Conservation (phyloP, 2,329 filamentous ascomycete species). For the Stromatinia cepivora region DNA sequence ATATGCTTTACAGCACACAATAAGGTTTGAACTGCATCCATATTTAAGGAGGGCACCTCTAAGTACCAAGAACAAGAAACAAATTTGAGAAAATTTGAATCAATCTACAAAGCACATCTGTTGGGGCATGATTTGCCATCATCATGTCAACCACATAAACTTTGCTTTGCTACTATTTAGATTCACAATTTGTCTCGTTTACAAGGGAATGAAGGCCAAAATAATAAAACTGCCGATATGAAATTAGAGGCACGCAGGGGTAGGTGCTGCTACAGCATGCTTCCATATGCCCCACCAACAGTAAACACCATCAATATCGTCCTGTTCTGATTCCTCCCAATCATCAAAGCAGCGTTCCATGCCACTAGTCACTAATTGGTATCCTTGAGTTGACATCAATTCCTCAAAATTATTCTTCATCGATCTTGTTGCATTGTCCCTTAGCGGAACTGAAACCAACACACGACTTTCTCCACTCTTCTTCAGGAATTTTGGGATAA, state of each 20-base stretch:
- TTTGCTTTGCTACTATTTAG: constrained; percentile 4
- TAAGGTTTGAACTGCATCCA: neutral
- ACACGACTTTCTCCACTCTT: constrained; percentile 57
- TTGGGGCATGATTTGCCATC: neutral
- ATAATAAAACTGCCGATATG: neutral
- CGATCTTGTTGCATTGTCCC: constrained; percentile 62
- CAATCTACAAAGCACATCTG: constrained; percentile 2
- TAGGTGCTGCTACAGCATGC: neutral
- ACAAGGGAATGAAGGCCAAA: neutral
- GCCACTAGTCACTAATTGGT: constrained; percentile 6
- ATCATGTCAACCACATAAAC: constrained; percentile 6
- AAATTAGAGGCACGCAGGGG: neutral
- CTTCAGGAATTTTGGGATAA: constrained; percentile 68
- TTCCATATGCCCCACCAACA: constrained; percentile 28
- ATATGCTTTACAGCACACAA: neutral
- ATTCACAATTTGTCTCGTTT: neutral
- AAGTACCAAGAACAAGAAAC: neutral
- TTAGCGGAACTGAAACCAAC: constrained; percentile 77
- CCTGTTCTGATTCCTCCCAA: constrained; percentile 18
- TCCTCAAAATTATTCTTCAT: constrained; percentile 15
- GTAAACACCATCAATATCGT: constrained; percentile 16
- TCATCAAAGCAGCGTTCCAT: constrained; percentile 20
- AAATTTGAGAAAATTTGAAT: neutral
- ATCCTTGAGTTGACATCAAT: constrained; percentile 9
- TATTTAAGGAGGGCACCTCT: neutral